Evolutionary conservation across 2,329 filamentous ascomycete genomes (phyloP).

Genomic region (Beauveria rudraprayagi): DNA sequence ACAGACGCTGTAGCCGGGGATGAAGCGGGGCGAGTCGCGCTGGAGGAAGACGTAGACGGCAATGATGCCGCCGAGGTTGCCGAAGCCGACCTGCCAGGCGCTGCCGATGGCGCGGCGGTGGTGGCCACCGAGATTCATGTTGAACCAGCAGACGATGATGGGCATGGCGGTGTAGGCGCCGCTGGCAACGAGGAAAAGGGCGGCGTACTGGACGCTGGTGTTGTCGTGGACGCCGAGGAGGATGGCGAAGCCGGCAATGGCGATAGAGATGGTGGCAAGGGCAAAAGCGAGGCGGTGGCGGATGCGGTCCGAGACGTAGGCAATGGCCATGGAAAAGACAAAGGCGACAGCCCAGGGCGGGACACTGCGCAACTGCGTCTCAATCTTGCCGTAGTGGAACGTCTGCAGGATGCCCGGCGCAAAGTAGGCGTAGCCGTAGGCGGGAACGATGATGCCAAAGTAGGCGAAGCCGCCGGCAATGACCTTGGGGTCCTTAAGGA

Average conservation of each 20-base stretch:
- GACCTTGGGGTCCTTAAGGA: conserved; percentile 68
- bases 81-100: conserved; percentile 72
- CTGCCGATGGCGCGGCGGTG: conserved; percentile 61
- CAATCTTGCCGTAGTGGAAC: conserved; percentile 53
- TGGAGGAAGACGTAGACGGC: conserved; percentile 61
- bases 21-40: conserved; percentile 61
- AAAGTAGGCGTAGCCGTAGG: conserved; percentile 73
- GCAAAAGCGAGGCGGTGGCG: conserved; percentile 68
- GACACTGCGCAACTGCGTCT: conserved; percentile 50
- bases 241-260: conserved; percentile 68
- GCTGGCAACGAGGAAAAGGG: conserved; percentile 73
- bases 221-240: conserved; percentile 65
- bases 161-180: conserved; percentile 86
- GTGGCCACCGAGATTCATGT: conserved; percentile 70
- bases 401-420: conserved; percentile 61
- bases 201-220: conserved; percentile 61
- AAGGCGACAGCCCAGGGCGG: conserved; percentile 63
- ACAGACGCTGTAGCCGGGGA: conserved; percentile 68
- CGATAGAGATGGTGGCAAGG: conserved; percentile 63
- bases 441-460: conserved; percentile 69
- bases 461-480: conserved; percentile 74
- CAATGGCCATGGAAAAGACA: conserved; percentile 67
- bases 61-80: conserved; percentile 73
- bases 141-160: conserved; percentile 75
- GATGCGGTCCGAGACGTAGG: conserved; percentile 61